Conservation (phyloP, 2,329 filamentous ascomycete species). For the Eutypella sp. region DNA sequence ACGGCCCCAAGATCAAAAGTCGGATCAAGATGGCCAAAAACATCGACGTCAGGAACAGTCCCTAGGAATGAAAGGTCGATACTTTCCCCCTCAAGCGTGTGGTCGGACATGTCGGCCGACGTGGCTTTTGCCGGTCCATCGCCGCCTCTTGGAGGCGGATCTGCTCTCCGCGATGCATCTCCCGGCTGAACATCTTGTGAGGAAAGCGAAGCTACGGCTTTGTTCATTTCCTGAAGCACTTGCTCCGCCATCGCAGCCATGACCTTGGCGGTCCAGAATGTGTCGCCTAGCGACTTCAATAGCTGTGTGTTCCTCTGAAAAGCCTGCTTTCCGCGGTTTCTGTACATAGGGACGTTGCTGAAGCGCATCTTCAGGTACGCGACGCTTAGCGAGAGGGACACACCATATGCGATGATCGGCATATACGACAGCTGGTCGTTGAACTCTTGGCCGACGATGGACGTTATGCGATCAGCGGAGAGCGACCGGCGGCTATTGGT, state of each 20-base stretch:
- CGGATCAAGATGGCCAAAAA: slow-evolving; percentile 52
- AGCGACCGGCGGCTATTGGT: slow-evolving; percentile 54
- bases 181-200: slow-evolving; percentile 22
- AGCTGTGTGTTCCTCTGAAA: slow-evolving; percentile 52
- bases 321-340: slow-evolving; percentile 46
- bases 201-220: slow-evolving; percentile 43
- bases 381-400: slow-evolving; percentile 57
- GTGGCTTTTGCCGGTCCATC: slow-evolving; percentile 5
- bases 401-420: slow-evolving; percentile 57
- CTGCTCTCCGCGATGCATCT: slow-evolving; percentile 17
- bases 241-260: slow-evolving; percentile 51
- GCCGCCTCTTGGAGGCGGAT: slow-evolving; percentile 9
- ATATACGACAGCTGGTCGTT: slow-evolving; percentile 41
- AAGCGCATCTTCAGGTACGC: slow-evolving; percentile 61
- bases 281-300: slow-evolving; percentile 47
- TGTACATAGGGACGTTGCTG: slow-evolving; percentile 54
- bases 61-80: slow-evolving; percentile 40
- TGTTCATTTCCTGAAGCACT: slow-evolving; percentile 52
- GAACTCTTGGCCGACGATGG: slow-evolving; percentile 47
- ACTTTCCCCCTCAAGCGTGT: slow-evolving; percentile 15
- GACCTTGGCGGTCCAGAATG: slow-evolving; percentile 54
- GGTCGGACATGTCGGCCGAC: slow-evolving; percentile 1
- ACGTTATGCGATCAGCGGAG: slow-evolving; percentile 53
- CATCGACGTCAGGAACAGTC: slow-evolving; percentile 43
- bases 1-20: slow-evolving; percentile 49